Evolutionary conservation across 345 rosid genomes (phyloP).

Genomic region (Eucalyptus virginea): DNA sequence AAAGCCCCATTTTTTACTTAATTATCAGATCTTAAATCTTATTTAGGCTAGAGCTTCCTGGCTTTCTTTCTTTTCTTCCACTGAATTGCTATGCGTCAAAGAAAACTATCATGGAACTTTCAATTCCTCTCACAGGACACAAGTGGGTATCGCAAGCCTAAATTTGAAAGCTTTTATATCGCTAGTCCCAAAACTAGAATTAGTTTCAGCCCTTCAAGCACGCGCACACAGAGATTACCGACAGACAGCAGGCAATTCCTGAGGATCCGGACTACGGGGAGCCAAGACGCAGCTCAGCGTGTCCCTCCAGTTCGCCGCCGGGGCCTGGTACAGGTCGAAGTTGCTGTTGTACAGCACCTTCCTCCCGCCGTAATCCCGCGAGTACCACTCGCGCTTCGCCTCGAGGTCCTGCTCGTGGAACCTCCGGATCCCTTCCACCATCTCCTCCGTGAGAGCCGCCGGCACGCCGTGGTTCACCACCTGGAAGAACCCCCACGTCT

Average conservation of each 20-base stretch:
- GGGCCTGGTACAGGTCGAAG: slow-evolving; percentile 8
- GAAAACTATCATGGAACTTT: not conserved
- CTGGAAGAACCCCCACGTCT: slow-evolving; percentile 37
- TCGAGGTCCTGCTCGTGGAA: slow-evolving; percentile 26
- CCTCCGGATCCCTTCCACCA: slow-evolving; percentile 10
- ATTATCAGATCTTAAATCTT: not conserved
- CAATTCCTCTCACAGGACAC: not conserved
- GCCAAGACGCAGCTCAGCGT: slow-evolving; percentile 5
- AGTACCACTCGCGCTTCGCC: slow-evolving; percentile 7
- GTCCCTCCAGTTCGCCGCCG: slow-evolving; percentile 32
- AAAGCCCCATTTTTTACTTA: not conserved
- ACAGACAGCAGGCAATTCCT: slow-evolving; percentile 24
- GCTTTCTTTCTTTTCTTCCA: not conserved
- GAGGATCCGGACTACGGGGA: slow-evolving; percentile 13
- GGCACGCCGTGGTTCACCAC: slow-evolving; percentile 30
- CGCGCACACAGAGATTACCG: not conserved
- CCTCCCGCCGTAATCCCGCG: slow-evolving; percentile 2
- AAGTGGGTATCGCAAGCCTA: not conserved
- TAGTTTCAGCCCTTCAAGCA: not conserved
- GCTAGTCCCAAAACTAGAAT: not conserved
- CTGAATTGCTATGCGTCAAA: not conserved
- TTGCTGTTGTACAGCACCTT: slow-evolving; percentile 18
- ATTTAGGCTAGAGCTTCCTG: not conserved
- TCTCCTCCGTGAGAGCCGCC: not conserved
- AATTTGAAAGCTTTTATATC: not conserved